phyloP scores from a whole-genome alignment of 2,329 filamentous ascomycete genomes.

The Fusarium brachygibbosum region DNA sequence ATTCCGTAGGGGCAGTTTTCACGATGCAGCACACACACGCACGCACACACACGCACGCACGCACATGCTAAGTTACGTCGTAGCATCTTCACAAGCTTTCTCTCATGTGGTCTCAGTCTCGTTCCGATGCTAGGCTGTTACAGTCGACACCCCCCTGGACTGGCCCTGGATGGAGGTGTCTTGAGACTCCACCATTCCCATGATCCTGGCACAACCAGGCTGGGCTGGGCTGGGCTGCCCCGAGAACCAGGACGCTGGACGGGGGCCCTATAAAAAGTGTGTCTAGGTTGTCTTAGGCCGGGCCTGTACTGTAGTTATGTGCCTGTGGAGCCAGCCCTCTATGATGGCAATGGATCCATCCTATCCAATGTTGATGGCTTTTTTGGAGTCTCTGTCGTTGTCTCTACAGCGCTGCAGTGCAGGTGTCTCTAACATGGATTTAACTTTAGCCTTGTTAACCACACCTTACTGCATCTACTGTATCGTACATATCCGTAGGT shows the following conservation, averaged over 20 bases:
- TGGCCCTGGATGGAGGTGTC: conserved; percentile 1
- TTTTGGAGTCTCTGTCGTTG: conserved; percentile 16
- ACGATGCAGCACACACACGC: conserved; percentile 18
- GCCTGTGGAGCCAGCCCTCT: neutral
- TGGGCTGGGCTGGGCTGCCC: conserved; percentile 44
- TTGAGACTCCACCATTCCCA: conserved; percentile 34
- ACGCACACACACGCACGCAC: conserved; percentile 4
- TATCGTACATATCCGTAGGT: conserved; percentile 14
- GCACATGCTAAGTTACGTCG: no score
- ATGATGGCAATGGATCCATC: conserved; percentile 30
- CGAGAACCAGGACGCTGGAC: conserved; percentile 47
- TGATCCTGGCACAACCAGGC: conserved; percentile 42
- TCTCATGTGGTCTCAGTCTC: conserved; percentile 6
- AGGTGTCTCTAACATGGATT: conserved; percentile 13
- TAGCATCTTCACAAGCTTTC: conserved; percentile 28
- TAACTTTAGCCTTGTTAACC: conserved; percentile 15
- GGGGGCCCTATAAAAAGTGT: conserved; percentile 28
- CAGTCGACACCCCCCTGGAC: conserved; percentile 22
- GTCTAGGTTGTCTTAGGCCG: conserved; percentile 3
- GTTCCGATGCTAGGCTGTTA: conserved; percentile 5
- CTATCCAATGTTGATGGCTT: conserved; percentile 4
- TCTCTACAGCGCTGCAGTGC: conserved; percentile 1
- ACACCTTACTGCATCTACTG: conserved; percentile 18
- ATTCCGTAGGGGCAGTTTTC: conserved; percentile 44
- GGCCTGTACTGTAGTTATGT: neutral